Conservation (phyloP, 306 rosid genomes). For the Biancaea sappan region DNA sequence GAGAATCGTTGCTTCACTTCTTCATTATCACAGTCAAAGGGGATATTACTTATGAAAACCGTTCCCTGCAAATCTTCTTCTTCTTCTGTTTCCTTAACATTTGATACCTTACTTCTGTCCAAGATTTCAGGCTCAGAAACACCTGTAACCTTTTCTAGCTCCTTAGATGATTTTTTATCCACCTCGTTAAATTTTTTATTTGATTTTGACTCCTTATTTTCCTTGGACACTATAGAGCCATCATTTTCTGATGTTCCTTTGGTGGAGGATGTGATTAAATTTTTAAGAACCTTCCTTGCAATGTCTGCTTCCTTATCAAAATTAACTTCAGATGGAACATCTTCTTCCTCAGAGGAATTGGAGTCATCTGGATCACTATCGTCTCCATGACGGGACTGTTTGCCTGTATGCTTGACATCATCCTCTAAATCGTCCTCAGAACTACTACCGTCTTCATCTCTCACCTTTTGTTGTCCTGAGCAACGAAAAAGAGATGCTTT, state of each 20-base stretch:
- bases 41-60: constrained; percentile 81
- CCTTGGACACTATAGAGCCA: constrained; percentile 36
- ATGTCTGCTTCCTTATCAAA: constrained; percentile 86
- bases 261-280: constrained; percentile 58
- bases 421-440: constrained; percentile 55
- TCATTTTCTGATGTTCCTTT: constrained; percentile 49
- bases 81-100: constrained; percentile 53
- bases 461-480: constrained; percentile 53
- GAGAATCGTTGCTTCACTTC: constrained; percentile 88
- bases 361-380: constrained; percentile 47
- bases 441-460: constrained; percentile 50
- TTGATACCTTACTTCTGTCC: constrained; percentile 35
- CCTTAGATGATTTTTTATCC: constrained; percentile 43
- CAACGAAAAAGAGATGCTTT: constrained; percentile 25
- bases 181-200: constrained; percentile 38
- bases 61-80: constrained; percentile 71
- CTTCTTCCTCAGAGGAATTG: constrained; percentile 41
- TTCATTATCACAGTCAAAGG: constrained; percentile 70
- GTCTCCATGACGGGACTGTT: constrained; percentile 42
- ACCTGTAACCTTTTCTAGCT: constrained; percentile 49
- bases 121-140: constrained; percentile 49
- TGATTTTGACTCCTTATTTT: constrained; percentile 41
- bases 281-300: constrained; percentile 75
- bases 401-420: constrained; percentile 33
- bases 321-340: constrained; percentile 52